A percentile compares a stretch with the other conserved stretches of the same genome.
Conservation (phyloP, 768 basidiomycete species). For the Tylopilus rubrobrunneus region DNA sequence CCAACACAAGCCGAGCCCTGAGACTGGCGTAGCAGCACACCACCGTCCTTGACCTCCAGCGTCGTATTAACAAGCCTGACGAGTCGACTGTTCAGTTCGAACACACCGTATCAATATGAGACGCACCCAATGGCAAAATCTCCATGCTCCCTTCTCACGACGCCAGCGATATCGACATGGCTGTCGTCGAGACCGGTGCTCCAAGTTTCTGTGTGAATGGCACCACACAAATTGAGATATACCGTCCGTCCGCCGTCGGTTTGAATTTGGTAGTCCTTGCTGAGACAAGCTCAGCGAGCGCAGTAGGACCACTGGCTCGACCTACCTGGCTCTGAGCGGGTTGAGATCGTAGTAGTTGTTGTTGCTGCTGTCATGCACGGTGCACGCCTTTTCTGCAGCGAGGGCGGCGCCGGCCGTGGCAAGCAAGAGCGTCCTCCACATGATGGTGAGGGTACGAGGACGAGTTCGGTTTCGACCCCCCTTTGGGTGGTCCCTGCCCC, state of each 20-base stretch:
- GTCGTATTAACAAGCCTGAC: slow-evolving; percentile 52
- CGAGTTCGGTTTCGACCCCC: slow-evolving; percentile 19
- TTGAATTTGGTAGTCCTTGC: slow-evolving; percentile 59
- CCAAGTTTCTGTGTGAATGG: slow-evolving; percentile 55
- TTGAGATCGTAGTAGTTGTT: slow-evolving; percentile 67
- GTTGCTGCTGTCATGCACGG: slow-evolving; percentile 40
- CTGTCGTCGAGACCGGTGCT: slow-evolving; percentile 46
- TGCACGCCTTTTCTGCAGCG: slow-evolving; percentile 57
- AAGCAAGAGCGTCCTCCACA: background rate
- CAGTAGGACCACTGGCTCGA: background rate
- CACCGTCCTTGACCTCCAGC: slow-evolving; percentile 46
- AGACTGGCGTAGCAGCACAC: slow-evolving; percentile 54
- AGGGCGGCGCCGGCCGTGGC: slow-evolving; percentile 5
- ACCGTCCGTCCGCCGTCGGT: slow-evolving; percentile 46
- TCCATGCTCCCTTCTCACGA: slow-evolving; percentile 56
- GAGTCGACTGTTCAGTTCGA: background rate
- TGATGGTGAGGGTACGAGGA: slow-evolving; percentile 8
- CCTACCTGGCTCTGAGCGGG: slow-evolving; percentile 55
- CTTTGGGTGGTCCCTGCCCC: slow-evolving; percentile 15
- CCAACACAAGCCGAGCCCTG: slow-evolving; percentile 63
- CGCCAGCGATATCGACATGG: slow-evolving; percentile 54
- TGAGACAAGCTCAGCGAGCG: slow-evolving; percentile 28
- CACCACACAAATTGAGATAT: slow-evolving; percentile 62
- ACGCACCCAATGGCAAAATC: slow-evolving; percentile 70
- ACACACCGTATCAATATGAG: too few species aligned